These are phyloP conservation scores for Xeromyces bisporus DNA, from an alignment of 495 filamentous ascomycete species.

Conservation along the genomic window DNA sequence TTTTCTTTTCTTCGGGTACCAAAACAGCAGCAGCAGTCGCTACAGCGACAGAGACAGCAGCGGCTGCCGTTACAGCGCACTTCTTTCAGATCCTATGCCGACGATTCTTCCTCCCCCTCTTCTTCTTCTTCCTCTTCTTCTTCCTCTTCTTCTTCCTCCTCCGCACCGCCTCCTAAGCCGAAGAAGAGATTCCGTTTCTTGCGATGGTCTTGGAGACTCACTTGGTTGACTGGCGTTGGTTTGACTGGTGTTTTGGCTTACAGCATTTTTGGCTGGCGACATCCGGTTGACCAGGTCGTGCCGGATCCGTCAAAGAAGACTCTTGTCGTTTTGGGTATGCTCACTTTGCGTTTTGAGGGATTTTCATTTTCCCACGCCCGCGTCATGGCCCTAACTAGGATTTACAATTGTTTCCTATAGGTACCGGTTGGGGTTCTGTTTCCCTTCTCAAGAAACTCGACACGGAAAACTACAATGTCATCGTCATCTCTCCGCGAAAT, in stretches of 20 bases:
- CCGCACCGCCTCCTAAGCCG: conserved; percentile 21
- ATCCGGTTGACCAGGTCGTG: conserved; percentile 63
- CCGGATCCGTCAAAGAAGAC: conserved; percentile 91
- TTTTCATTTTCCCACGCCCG: too few relatives aligned
- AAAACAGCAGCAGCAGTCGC: neutral
- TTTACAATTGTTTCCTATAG: conserved; percentile 22
- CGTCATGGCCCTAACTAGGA: neutral
- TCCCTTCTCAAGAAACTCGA: conserved; percentile 96
- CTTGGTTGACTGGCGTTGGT: conserved; percentile 50
- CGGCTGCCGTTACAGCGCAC: conserved; percentile 16
- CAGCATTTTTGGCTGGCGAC: conserved; percentile 61
- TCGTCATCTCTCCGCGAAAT: conserved; percentile 88
- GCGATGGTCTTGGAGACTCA: conserved; percentile 59
- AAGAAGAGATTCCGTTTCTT: conserved; percentile 35
- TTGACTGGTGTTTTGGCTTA: conserved; percentile 57
- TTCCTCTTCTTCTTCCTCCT: conserved; percentile 11
- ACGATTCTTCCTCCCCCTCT: conserved; percentile 5
- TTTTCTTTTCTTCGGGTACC: neutral
- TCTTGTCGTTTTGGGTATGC: conserved; percentile 81
- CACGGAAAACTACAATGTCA: conserved; percentile 95
- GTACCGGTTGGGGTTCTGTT: conserved; percentile 92
- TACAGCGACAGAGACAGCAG: neutral
- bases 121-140: neutral
- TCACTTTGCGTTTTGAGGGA: conserved; percentile 1
- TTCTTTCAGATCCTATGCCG: conserved; percentile 25